These are phyloP conservation scores for Xylaria sp. DNA, from an alignment of 495 filamentous ascomycete genomes.

Conservation along the genomic window DNA sequence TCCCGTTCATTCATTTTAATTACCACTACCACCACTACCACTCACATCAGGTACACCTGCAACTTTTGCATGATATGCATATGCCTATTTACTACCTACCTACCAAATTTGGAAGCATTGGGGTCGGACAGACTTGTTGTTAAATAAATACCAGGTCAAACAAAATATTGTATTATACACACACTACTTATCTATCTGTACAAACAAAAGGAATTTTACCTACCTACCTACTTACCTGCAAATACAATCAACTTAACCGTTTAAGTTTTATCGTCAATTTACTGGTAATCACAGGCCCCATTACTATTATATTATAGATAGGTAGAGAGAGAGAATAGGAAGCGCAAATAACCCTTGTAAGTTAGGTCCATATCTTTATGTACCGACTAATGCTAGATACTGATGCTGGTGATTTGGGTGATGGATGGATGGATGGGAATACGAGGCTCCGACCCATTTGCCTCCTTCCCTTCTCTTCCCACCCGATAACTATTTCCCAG, in stretches of 20 bases:
- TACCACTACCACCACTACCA: background rate
- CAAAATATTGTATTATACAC: constrained; percentile 13
- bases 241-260: background rate
- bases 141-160: background rate
- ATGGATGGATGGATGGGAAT: background rate
- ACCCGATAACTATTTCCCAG: background rate
- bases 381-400: constrained; percentile 4
- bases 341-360: too few relatives aligned
- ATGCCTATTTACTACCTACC: too few relatives aligned
- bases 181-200: background rate
- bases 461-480: background rate
- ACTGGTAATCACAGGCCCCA: background rate
- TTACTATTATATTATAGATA: too few relatives aligned
- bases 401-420: background rate
- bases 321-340: too few relatives aligned
- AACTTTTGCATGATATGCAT: background rate
- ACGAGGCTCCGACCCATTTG: background rate
- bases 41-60: background rate
- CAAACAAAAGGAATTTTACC: background rate
- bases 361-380: background rate
- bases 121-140: background rate
- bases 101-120: too few relatives aligned
- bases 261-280: background rate
- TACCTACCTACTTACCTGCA: too few relatives aligned
- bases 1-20: constrained; percentile 9